These are phyloP conservation scores for Butyriboletus loyo DNA, from an alignment of 768 basidiomycete genomes.

Conservation along the genomic window DNA sequence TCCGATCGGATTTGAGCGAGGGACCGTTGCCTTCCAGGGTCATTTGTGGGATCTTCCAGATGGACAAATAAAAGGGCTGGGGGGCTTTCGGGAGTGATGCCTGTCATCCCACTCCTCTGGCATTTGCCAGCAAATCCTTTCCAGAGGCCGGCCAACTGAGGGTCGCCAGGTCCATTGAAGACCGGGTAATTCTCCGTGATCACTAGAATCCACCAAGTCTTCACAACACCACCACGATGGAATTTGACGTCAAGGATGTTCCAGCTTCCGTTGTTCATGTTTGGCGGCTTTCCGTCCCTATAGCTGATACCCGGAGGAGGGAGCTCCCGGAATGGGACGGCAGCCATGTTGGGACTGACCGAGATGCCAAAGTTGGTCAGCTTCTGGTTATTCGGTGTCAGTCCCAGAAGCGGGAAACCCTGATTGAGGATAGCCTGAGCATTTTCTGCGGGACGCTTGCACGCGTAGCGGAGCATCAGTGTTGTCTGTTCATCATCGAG, in stretches of 20 bases:
- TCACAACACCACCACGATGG: conserved; percentile 48
- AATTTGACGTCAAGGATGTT: conserved; percentile 75
- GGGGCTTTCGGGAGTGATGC: conserved; percentile 47
- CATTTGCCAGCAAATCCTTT: conserved; percentile 56
- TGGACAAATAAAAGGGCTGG: conserved; percentile 32
- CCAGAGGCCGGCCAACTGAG: conserved; percentile 40
- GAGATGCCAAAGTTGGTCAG: conserved; percentile 56
- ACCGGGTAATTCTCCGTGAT: conserved; percentile 47
- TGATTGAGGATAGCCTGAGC: conserved; percentile 53
- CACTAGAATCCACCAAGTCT: conserved; percentile 65
- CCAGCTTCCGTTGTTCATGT: conserved; percentile 64
- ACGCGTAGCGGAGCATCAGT: conserved; percentile 69
- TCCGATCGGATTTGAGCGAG: conserved; percentile 39
- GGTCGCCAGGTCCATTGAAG: conserved; percentile 36
- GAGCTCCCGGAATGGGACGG: conserved; percentile 64
- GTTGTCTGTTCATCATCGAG: conserved; percentile 61
- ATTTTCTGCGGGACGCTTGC: conserved; percentile 58
- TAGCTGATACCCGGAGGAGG: conserved; percentile 58
- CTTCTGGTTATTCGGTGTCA: conserved; percentile 38
- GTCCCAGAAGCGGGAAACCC: conserved; percentile 59
- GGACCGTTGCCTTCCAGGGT: conserved; percentile 38
- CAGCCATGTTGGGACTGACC: conserved; percentile 56
- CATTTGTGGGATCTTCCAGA: conserved; percentile 14
- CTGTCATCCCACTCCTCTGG: conserved; percentile 56
- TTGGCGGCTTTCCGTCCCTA: conserved; percentile 38